These are phyloP conservation scores for Brettanomyces custersianus DNA, from an alignment of 805 yeast species.

Conservation along the genomic window DNA sequence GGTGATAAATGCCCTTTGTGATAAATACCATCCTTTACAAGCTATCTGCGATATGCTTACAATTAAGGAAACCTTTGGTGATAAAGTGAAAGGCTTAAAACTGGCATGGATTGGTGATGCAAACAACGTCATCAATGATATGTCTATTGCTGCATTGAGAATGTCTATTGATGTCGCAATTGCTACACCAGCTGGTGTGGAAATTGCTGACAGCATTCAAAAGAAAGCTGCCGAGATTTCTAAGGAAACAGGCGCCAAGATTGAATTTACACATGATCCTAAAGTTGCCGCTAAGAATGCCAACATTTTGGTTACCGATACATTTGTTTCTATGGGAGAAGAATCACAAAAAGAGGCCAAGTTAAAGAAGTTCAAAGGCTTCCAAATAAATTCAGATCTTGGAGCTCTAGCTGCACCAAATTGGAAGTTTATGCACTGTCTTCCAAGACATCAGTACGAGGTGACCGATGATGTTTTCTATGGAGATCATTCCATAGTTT, in stretches of 20 bases:
- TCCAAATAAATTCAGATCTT: slow-evolving; percentile 69
- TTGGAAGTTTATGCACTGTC: slow-evolving; percentile 96
- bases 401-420: slow-evolving; percentile 52
- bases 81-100: slow-evolving; percentile 47
- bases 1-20: slow-evolving; percentile 88
- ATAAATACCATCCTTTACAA: slow-evolving; percentile 88
- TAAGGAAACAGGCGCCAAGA: slow-evolving; percentile 37
- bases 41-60: slow-evolving; percentile 89
- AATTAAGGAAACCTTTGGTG: slow-evolving; percentile 67
- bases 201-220: slow-evolving; percentile 48
- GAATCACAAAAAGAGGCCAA: slow-evolving; percentile 69
- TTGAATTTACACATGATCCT: slow-evolving; percentile 66
- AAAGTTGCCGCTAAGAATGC: slow-evolving; percentile 63
- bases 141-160: slow-evolving; percentile 80
- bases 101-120: slow-evolving; percentile 96
- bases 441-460: slow-evolving; percentile 93
- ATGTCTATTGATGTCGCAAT: slow-evolving; percentile 75
- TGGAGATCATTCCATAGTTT: slow-evolving; percentile 74
- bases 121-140: slow-evolving; percentile 90
- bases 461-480: slow-evolving; percentile 91
- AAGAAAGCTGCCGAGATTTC: slow-evolving; percentile 47
- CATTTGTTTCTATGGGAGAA: slow-evolving; percentile 98
- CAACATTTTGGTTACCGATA: slow-evolving; percentile 85
- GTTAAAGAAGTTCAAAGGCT: slow-evolving; percentile 75
- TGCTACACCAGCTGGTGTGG: slow-evolving; percentile 75